These are phyloP conservation scores for Fagopyrum homotropicum DNA, from an alignment of 148 eudicot genomes.

Conservation along the genomic window DNA sequence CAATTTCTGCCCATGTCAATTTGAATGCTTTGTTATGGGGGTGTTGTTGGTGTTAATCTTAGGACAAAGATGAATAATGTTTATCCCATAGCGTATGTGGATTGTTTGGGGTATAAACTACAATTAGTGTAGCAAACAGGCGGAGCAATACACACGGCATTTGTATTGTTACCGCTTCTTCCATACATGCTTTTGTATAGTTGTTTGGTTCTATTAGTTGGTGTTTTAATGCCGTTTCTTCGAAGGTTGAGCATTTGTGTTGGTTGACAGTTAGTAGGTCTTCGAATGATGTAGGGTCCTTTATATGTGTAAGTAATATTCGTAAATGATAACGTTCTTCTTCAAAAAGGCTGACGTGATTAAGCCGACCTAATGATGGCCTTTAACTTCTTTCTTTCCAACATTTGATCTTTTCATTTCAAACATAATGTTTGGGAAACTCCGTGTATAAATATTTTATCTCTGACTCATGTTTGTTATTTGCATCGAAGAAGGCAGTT, in stretches of 20 bases:
- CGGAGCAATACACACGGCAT: background rate
- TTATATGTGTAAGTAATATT: background rate
- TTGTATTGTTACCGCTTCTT: background rate
- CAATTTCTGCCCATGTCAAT: background rate
- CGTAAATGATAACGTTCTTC: background rate
- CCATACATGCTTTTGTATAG: background rate
- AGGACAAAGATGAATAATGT: background rate
- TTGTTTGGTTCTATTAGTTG: too few species aligned
- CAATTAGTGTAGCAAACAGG: background rate
- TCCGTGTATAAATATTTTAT: too few species aligned
- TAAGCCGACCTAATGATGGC: background rate
- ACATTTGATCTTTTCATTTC: too few species aligned
- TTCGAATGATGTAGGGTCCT: background rate
- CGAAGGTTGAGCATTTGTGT: background rate
- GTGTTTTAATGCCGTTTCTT: background rate
- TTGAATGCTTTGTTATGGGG: too few species aligned
- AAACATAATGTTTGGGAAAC: too few species aligned
- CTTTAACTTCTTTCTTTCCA: background rate
- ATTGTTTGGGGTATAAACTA: too few species aligned
- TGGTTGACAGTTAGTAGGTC: background rate
- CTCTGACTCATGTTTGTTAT: too few species aligned
- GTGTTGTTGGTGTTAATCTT: background rate
- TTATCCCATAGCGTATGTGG: background rate
- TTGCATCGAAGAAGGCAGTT: too few species aligned
- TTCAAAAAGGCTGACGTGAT: background rate